Evolutionary conservation across 768 basidiomycete species (phyloP), one percentile per base, ranked within the genome.

Genomic region (Exsudoporus frostii): DNA sequence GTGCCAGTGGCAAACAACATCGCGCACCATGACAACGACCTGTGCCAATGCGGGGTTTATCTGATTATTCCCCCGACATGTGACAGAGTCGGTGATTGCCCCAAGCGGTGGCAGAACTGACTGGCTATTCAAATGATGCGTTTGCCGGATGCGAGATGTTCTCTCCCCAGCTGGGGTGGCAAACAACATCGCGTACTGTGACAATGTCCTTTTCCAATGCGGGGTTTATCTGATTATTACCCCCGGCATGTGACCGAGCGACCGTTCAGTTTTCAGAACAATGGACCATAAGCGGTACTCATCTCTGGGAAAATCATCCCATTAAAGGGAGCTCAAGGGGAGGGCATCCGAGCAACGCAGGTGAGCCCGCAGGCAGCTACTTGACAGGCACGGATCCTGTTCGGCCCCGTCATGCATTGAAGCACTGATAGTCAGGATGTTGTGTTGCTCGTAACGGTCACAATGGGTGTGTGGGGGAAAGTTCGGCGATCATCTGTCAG

Each of bases 401-500:
- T 43, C 50, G 50, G 56, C 15, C 22, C 56, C 50, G 50, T n/a
- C 22, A 24, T 48, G 37, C 33, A 37, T 41, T n/a, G 15, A 50
- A n/a, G 42, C 2, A 56, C 55, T 13, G 30, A 45, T 34, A n/a
- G 13, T 24, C 11, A 29, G 32, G 39, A 57, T 56, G 54, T 41
- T 34, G 13, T 22, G n/a, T 56, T 50, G 41, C 24, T 29, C 22
- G 9, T 24, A 29, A 19, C 32, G 20, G 11, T 40, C 24, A 10
- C 17, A 49, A 32, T 9, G 27, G 37, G 24, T 45, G 27, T 24
- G 25, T 19, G 19, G 38, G 7, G 11, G 1, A 13, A 15, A 17
- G 8, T 41, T 39, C 39, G n/a, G 19, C n/a, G 32, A 22, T 25
- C 42, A 53, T n/a, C 32, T 34, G 49, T 41, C 13, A 46, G 6